phyloP scores from a whole-genome alignment of 2,329 filamentous ascomycete genomes.

The Rutstroemia sydowiana region DNA sequence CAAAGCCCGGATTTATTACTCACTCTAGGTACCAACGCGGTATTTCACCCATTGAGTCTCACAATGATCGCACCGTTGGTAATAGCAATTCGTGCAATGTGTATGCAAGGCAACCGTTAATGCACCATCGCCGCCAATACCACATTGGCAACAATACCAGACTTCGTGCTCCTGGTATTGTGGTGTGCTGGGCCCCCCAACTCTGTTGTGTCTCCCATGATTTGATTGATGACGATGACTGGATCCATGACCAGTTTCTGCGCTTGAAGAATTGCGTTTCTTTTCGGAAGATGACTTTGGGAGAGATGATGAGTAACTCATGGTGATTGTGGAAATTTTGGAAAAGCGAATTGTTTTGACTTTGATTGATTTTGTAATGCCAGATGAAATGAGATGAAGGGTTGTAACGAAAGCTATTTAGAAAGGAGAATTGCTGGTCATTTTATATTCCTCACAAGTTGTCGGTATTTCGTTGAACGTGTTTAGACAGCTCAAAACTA shows the following conservation, averaged over 20 bases:
- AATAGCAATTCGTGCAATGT: not conserved
- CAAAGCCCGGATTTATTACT: not conserved
- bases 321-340: not conserved
- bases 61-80: not conserved
- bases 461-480: no score
- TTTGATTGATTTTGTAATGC: not conserved
- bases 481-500: no score
- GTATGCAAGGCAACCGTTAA: not conserved
- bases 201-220: not conserved
- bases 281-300: not conserved
- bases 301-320: not conserved
- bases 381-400: not conserved
- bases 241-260: not conserved
- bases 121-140: not conserved
- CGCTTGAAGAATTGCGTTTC: not conserved
- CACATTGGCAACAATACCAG: conserved; percentile 1
- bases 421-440: no score
- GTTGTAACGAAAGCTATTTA: not conserved
- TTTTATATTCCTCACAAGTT: no score
- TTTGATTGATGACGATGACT: not conserved
- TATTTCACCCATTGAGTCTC: not conserved
- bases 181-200: not conserved
- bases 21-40: not conserved
- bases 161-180: not conserved
- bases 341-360: not conserved